Percentiles rank a stretch among this genome's conserved stretches.
Conservation (phyloP, 2,329 filamentous ascomycete species). For the Phyllosticta paracitricarpa region DNA sequence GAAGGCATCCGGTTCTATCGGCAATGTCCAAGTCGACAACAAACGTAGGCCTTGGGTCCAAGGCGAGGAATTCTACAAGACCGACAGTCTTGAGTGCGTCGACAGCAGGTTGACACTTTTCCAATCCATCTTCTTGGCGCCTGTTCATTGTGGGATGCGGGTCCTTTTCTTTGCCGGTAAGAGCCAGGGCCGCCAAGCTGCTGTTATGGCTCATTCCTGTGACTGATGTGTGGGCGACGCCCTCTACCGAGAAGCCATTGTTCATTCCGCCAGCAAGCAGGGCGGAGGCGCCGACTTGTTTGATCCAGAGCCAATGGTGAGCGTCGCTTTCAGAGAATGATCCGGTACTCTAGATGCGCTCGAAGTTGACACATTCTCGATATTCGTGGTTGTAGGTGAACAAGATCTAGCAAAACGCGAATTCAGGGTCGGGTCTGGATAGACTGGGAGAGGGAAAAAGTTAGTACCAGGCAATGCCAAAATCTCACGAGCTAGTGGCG, state of each 20-base stretch:
- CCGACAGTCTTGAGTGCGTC: slow-evolving; percentile 11
- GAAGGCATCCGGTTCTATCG: slow-evolving; percentile 7
- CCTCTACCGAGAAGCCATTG: neutral
- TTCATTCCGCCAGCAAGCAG: neutral
- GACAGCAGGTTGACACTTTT: neutral
- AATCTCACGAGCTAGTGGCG: neutral
- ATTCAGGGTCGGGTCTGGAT: neutral
- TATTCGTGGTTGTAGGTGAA: neutral
- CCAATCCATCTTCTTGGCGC: neutral
- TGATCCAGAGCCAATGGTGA: neutral
- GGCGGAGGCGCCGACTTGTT: neutral
- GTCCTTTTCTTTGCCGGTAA: neutral
- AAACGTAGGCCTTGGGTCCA: slow-evolving; percentile 20
- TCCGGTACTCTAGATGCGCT: neutral
- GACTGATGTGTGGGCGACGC: neutral
- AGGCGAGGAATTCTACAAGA: slow-evolving; percentile 17
- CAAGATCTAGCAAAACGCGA: neutral
- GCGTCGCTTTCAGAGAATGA: neutral
- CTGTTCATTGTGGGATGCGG: neutral
- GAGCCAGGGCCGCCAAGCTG: neutral
- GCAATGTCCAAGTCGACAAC: slow-evolving; percentile 12
- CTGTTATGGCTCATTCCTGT: neutral
- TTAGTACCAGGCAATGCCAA: neutral
- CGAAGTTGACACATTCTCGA: neutral
- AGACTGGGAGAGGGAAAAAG: neutral